Percentiles rank a stretch among this genome's conserved stretches.
Conservation (phyloP, 2,329 filamentous ascomycete genomes). For the Apiospora saccharicola region DNA sequence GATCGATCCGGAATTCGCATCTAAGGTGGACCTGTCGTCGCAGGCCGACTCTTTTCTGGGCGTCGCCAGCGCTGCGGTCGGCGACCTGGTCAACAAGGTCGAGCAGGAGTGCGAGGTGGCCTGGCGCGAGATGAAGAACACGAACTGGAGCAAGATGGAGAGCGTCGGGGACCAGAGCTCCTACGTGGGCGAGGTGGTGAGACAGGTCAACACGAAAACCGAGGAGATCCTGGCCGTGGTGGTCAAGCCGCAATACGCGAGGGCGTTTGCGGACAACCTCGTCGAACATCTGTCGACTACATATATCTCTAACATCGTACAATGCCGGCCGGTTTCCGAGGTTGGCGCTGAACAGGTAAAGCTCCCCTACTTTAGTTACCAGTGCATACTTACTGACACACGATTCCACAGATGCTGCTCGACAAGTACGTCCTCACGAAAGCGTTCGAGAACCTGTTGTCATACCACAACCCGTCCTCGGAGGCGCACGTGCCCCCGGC, state of each 20-base stretch:
- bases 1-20: constrained; percentile 79
- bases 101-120: constrained; percentile 83
- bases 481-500: constrained; percentile 52
- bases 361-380: constrained; percentile 34
- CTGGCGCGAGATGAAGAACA: constrained; percentile 98
- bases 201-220: constrained; percentile 73
- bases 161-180: constrained; percentile 92
- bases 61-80: constrained; percentile 86
- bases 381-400: constrained; percentile 37
- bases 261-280: constrained; percentile 95
- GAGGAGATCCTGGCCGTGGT: constrained; percentile 79
- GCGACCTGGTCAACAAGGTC: constrained; percentile 83
- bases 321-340: constrained; percentile 90
- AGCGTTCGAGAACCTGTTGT: constrained; percentile 75
- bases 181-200: constrained; percentile 84
- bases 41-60: constrained; percentile 96
- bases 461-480: constrained; percentile 61
- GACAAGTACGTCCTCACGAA: constrained; percentile 93
- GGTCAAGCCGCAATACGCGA: constrained; percentile 90
- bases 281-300: constrained; percentile 83
- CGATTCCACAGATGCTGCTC: constrained; percentile 77
- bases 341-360: constrained; percentile 87
- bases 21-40: constrained; percentile 85
- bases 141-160: constrained; percentile 93
- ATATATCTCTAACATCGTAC: constrained; percentile 85